Evolutionary conservation across 371 early-diverging fungal species (phyloP), one percentile per base, ranked within the genome.

Genomic region (Mucor indicus): DNA sequence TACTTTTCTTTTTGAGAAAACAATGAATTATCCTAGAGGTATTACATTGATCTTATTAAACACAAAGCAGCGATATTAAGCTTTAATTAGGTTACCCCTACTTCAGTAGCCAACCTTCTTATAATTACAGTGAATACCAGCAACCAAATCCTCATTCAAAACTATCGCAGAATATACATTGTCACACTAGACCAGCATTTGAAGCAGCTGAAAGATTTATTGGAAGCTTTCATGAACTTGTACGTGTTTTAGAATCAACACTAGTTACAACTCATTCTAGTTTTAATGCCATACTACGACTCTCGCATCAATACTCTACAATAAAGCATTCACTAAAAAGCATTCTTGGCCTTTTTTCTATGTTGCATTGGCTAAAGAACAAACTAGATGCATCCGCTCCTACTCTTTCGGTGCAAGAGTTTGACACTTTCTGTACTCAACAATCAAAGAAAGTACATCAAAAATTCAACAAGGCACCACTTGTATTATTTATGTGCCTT

Each of bases 161-260:
- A 19, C 2, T 12, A 22, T 1, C 38, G 4, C 38, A 38, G 23
- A 21, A 16, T 2, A 19, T 38, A 21, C 22, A 38, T 13, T 12
- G 10, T 27, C 20, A 27, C 23, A 25, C 27, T 16, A 10, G 16
- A 38, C 30, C 87, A n/a, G 83, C 92, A 0, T 94, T 94, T 57
- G 85, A 89, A 57, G 56, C 85, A 38, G 80, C 93, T 20, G 90
- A 91, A 50, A 79, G 82, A 10, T 68, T 94, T 23, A 92, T 92
- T 2, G 82, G 86, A 39, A 88, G 92, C 2, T 92, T 92, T 71
- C 89, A 87, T 16, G 91, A 91, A 3, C 87, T 94, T 57, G 78
- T 91, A 5, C 89, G 88, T 44, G 92, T 92, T 90, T 80, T 95
- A 20, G 94, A 93, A 51, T 87, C 90, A 2, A 93, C 95, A 4